Evolutionary conservation across 306 rosid species (phyloP).

Genomic region (Cicer pinnatifidum): DNA sequence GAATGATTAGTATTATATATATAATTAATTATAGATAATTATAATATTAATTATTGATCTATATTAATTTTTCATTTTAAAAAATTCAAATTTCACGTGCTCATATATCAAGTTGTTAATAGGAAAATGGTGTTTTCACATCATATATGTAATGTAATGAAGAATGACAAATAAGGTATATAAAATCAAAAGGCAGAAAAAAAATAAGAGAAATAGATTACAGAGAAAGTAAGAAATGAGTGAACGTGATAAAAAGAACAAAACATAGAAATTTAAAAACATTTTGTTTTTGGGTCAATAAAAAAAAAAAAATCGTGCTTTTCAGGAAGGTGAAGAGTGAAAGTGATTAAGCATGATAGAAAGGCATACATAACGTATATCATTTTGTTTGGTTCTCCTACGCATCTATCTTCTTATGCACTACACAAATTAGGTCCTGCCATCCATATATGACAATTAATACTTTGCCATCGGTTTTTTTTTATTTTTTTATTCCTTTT

Average conservation of each 20-base stretch:
- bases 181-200: neutral
- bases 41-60: too few species aligned
- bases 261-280: neutral
- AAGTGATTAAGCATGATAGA: conserved; percentile 25
- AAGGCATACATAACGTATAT: conserved; percentile 13
- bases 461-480: too few species aligned
- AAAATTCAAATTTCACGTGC: too few species aligned
- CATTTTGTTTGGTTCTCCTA: neutral
- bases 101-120: neutral
- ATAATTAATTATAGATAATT: too few species aligned
- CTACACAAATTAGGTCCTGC: neutral
- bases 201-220: neutral
- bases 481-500: too few species aligned
- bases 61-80: too few species aligned
- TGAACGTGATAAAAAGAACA: neutral
- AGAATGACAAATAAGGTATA: neutral
- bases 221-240: neutral
- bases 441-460: neutral
- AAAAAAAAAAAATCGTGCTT: too few species aligned
- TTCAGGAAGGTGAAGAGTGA: too few species aligned
- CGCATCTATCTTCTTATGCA: neutral
- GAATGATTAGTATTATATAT: too few species aligned
- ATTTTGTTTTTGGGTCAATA: conserved; percentile 11
- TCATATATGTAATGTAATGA: neutral
- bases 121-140: neutral